Evolutionary conservation across 176 grass and related monocot genomes (phyloP).

Genomic region (Thalia dealbata): DNA sequence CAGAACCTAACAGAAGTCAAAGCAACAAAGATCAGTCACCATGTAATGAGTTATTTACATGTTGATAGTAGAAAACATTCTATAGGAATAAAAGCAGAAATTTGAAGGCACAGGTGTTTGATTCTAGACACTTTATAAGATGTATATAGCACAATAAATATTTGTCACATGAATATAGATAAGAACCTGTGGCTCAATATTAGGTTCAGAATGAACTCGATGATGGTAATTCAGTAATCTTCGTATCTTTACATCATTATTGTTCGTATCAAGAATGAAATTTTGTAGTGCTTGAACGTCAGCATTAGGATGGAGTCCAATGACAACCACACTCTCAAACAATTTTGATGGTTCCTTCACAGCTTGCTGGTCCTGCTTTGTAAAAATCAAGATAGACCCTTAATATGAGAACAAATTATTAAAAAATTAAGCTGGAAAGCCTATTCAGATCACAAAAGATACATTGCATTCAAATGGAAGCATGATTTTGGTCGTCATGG

Average conservation of each 20-base stretch:
- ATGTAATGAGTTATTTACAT: not conserved
- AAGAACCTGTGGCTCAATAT: slow-evolving; percentile 92
- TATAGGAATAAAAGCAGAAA: not conserved
- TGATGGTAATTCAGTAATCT: slow-evolving; percentile 57
- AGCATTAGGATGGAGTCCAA: slow-evolving; percentile 80
- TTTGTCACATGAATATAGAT: not conserved
- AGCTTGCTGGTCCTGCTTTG: slow-evolving; percentile 54
- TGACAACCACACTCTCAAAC: slow-evolving; percentile 85
- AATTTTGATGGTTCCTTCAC: slow-evolving; percentile 70
- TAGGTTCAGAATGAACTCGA: slow-evolving; percentile 76
- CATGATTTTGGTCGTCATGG: not conserved
- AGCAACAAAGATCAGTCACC: not conserved
- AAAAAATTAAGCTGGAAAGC: not conserved
- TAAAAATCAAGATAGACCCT: not conserved
- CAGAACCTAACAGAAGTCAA: slow-evolving; percentile 55
- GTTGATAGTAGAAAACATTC: not conserved
- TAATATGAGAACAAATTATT: not conserved
- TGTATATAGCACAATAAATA: not conserved
- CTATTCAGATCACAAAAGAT: not conserved
- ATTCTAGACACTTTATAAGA: not conserved
- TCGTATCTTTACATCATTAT: slow-evolving; percentile 61
- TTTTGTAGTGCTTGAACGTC: slow-evolving; percentile 67
- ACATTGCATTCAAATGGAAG: not conserved
- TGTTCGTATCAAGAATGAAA: slow-evolving; percentile 47
- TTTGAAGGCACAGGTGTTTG: not conserved